Conservation (phyloP, 2,329 filamentous ascomycete genomes). For the Beauveria sp. region DNA sequence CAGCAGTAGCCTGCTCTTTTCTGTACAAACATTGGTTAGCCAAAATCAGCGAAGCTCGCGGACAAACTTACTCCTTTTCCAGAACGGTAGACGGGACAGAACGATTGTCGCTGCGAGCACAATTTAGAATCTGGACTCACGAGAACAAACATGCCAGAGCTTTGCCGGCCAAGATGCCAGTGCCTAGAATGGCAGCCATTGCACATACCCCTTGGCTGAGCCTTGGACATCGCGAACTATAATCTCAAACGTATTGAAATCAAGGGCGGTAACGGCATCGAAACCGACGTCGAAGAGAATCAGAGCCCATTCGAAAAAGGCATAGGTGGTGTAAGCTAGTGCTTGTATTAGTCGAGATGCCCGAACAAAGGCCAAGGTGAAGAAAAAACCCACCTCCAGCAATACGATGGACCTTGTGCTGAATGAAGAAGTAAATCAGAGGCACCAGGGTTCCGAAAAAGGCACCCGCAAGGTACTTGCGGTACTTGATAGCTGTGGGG, state of each 20-base stretch:
- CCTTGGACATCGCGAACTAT: constrained; percentile 84
- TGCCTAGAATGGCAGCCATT: constrained; percentile 82
- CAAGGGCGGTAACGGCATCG: constrained; percentile 86
- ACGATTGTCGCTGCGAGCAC: constrained; percentile 37
- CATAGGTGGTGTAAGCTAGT: constrained; percentile 89
- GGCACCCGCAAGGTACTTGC: constrained; percentile 71
- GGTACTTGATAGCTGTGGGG: constrained; percentile 72
- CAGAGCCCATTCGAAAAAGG: constrained; percentile 95
- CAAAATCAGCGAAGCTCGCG: not conserved
- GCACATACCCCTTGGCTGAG: constrained; percentile 95
- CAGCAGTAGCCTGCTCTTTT: constrained; percentile 66
- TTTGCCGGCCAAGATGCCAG: constrained; percentile 26
- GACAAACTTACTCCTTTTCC: constrained; percentile 65
- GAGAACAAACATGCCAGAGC: constrained; percentile 24
- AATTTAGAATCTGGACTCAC: constrained; percentile 32
- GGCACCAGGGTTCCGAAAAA: constrained; percentile 92
- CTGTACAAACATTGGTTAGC: constrained; percentile 35
- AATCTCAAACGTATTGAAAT: constrained; percentile 85
- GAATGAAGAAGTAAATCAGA: constrained; percentile 93
- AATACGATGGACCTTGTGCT: constrained; percentile 94
- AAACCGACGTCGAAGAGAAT: constrained; percentile 94
- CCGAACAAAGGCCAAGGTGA: not conserved
- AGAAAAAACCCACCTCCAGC: constrained; percentile 65
- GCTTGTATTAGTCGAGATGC: constrained; percentile 12
- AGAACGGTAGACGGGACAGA: constrained; percentile 41